Evolutionary conservation across 108 stramenopile species (phyloP), one percentile per base, ranked within the genome.

Genomic region (Cyclotella sp.): DNA sequence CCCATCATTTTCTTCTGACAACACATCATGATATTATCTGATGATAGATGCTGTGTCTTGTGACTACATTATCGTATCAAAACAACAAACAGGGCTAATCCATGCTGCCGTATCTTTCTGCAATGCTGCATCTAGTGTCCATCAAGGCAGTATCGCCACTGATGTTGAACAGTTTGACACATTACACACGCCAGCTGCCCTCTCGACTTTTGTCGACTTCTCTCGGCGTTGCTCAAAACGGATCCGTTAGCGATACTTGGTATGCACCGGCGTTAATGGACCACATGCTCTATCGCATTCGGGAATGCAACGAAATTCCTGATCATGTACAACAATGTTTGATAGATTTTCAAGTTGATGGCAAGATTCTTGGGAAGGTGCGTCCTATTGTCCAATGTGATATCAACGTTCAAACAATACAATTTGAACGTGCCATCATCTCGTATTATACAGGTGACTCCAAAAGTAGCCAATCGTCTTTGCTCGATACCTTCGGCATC

Each of bases 241-340:
- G 29, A 58, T 26, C 10, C 28, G 29, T 12, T 53, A 14, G 51
- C 46, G 30, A 54, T 24, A 40, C 67, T 18, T 73, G 72, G 68
- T 69, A 63, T 64, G 18, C 49, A 0, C 66, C 73, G 22, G 63
- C 79, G 19, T 46, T 88, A 16, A 68, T 95, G 76, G 77, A 92
- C 57, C 87, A 93, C 63, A 89, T 89, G 81, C 77, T 95, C 7
- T 88, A 90, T 66, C 87, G 94, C 26, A 79, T 95, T 39, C 71
- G 86, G 22, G 71, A 78, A 49, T 71, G 87, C 54, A 95, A 95
- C 53, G 9, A 81, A 10, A 65, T 91, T 54, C 89, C 90, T 26
- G 49, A 85, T 24, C 72, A 89, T 46, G 66, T 94, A 27, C 64
- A 74, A 28, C 30, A 69, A 4, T 77, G 65, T 34, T 40, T 88